These are phyloP conservation scores for Apiospora phragmitis DNA, from an alignment of 2,329 filamentous ascomycete genomes.

Conservation along the genomic window DNA sequence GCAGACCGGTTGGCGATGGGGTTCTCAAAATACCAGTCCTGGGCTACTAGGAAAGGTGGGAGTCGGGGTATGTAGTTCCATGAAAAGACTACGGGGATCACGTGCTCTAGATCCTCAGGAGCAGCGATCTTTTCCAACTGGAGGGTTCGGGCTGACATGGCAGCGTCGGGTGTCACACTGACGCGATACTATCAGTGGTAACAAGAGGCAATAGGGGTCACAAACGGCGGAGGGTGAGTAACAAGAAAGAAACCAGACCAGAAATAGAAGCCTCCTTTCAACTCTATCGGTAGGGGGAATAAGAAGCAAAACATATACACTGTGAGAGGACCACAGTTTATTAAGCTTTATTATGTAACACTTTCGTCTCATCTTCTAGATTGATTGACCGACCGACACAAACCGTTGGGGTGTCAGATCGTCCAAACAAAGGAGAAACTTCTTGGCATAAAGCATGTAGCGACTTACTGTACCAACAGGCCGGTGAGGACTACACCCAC, in stretches of 20 bases:
- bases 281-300: too few species aligned
- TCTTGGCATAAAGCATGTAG: too few species aligned
- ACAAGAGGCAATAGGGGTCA: not conserved
- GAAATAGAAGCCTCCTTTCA: too few species aligned
- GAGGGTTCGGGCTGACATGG: not conserved
- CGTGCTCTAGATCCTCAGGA: not conserved
- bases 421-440: not conserved
- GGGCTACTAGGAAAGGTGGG: not conserved
- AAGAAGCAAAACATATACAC: too few species aligned
- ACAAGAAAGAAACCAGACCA: not conserved
- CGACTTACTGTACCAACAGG: too few species aligned
- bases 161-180: not conserved
- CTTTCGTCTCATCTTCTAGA: not conserved
- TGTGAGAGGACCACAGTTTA: not conserved
- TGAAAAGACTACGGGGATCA: not conserved
- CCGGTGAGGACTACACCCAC: too few species aligned
- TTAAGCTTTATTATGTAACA: not conserved
- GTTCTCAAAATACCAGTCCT: not conserved
- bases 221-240: not conserved
- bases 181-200: not conserved
- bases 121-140: not conserved
- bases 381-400: not conserved
- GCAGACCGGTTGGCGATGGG: not conserved
- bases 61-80: slow-evolving; percentile 7
- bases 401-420: not conserved